These are phyloP conservation scores for Penicillium simplicissimum DNA, from an alignment of 495 filamentous ascomycete species.

Conservation along the genomic window DNA sequence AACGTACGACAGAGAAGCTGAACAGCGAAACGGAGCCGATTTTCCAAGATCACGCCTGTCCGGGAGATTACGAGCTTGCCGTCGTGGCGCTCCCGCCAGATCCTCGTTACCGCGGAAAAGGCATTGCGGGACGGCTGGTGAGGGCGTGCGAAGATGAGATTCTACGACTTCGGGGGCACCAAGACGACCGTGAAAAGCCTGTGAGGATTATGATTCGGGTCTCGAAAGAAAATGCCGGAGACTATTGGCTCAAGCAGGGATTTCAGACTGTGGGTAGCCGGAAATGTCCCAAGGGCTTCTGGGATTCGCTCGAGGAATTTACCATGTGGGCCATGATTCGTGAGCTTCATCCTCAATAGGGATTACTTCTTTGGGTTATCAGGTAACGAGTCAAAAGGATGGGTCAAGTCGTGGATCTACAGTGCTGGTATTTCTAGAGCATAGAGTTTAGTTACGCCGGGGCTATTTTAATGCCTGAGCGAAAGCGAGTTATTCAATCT, in stretches of 20 bases:
- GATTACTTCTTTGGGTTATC: neutral
- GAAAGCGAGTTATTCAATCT: neutral
- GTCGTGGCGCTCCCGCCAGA: conserved; percentile 14
- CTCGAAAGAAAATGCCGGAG: conserved; percentile 13
- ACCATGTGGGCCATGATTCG: conserved; percentile 19
- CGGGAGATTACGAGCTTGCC: conserved; percentile 17
- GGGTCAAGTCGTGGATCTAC: neutral
- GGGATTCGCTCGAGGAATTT: conserved; percentile 10
- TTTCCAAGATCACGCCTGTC: conserved; percentile 1
- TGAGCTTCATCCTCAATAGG: conserved; percentile 6
- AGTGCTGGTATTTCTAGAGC: neutral
- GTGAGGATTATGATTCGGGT: conserved; percentile 18
- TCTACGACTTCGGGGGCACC: conserved; percentile 1
- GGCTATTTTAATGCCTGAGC: neutral
- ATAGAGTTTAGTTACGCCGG: neutral
- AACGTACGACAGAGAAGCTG: neutral
- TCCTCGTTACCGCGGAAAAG: conserved; percentile 15
- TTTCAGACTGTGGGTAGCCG: conserved; percentile 12
- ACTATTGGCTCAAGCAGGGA: conserved; percentile 18
- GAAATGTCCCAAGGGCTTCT: conserved; percentile 10
- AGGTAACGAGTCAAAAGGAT: neutral
- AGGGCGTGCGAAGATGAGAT: conserved; percentile 15
- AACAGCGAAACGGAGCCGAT: conserved; percentile 4
- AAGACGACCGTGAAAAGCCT: neutral
- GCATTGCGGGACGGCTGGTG: conserved; percentile 11